Percentiles rank a stretch among this genome's conserved stretches.
Conservation (phyloP, 73 alveolate species). For the Symbiodinium pilosum region DNA sequence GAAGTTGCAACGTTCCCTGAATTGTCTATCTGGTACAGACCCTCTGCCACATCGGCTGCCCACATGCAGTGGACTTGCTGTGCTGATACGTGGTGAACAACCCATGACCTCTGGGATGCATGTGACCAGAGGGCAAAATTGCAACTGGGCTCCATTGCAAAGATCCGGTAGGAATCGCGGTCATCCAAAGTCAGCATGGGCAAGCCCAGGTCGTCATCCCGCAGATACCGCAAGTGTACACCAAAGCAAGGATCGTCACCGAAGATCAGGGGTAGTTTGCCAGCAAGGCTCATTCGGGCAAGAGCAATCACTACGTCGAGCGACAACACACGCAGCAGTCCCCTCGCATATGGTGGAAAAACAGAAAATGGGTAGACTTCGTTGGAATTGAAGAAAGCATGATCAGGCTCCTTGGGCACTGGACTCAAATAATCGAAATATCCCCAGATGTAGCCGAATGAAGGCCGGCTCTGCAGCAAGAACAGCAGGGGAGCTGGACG, state of each 20-base stretch:
- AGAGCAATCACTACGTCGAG: slow-evolving; percentile 45
- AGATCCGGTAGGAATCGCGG: slow-evolving; percentile 69
- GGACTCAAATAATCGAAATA: slow-evolving; percentile 84
- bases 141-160: slow-evolving; percentile 94
- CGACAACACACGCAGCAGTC: slow-evolving; percentile 76
- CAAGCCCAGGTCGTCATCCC: neutral
- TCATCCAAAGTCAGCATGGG: slow-evolving; percentile 65
- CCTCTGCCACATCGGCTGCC: slow-evolving; percentile 37
- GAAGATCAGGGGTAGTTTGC: neutral
- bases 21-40: neutral
- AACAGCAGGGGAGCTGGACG: neutral
- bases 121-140: slow-evolving; percentile 76
- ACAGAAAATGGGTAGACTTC: slow-evolving; percentile 8
- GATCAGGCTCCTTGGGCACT: slow-evolving; percentile 43
- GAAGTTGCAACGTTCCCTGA: neutral
- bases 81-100: slow-evolving; percentile 65
- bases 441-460: slow-evolving; percentile 55
- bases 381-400: slow-evolving; percentile 39
- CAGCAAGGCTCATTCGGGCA: slow-evolving; percentile 19
- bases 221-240: slow-evolving; percentile 40
- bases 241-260: slow-evolving; percentile 91
- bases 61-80: slow-evolving; percentile 90
- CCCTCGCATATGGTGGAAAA: slow-evolving; percentile 90
- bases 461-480: neutral
- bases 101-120: slow-evolving; percentile 70